These are phyloP conservation scores for Puccinia polysora DNA, from an alignment of 1,284 basidiomycete species.

Conservation along the genomic window DNA sequence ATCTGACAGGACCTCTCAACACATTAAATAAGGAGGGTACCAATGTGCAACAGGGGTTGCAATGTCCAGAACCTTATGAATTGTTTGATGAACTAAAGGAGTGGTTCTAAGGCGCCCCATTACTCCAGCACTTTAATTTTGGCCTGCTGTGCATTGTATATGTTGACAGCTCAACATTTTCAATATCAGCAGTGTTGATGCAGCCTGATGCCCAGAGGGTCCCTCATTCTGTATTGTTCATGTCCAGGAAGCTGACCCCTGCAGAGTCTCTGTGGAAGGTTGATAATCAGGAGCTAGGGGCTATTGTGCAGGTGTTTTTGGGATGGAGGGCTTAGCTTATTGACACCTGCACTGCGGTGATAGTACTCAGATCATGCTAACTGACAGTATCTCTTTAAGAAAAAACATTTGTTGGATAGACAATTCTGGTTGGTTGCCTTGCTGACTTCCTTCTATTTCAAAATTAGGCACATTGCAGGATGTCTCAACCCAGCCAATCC, in stretches of 20 bases:
- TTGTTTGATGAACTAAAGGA: neutral
- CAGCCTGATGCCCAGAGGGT: slow-evolving; percentile 28
- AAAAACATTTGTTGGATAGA: neutral
- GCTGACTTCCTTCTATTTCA: neutral
- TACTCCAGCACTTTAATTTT: slow-evolving; percentile 11
- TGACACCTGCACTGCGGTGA: neutral
- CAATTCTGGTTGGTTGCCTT: slow-evolving; percentile 6
- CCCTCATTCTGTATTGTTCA: slow-evolving; percentile 30
- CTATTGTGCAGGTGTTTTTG: neutral
- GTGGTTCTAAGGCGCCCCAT: neutral
- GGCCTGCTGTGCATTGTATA: slow-evolving; percentile 51
- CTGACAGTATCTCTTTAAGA: neutral
- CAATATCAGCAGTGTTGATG: slow-evolving; percentile 33
- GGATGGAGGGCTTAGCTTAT: slow-evolving; percentile 19
- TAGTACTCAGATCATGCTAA: slow-evolving; percentile 21
- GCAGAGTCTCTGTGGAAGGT: slow-evolving; percentile 8
- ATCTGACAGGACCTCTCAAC: neutral
- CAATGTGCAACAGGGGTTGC: neutral
- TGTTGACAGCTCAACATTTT: slow-evolving; percentile 41
- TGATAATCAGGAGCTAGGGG: slow-evolving; percentile 4
- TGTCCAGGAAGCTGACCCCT: slow-evolving; percentile 28
- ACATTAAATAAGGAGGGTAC: neutral
- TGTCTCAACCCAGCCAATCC: slow-evolving; percentile 17
- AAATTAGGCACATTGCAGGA: slow-evolving; percentile 9
- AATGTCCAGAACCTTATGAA: neutral